Evolutionary conservation across 1,139 yeast species (phyloP).

Genomic region (Yamadazyma blattariae): DNA sequence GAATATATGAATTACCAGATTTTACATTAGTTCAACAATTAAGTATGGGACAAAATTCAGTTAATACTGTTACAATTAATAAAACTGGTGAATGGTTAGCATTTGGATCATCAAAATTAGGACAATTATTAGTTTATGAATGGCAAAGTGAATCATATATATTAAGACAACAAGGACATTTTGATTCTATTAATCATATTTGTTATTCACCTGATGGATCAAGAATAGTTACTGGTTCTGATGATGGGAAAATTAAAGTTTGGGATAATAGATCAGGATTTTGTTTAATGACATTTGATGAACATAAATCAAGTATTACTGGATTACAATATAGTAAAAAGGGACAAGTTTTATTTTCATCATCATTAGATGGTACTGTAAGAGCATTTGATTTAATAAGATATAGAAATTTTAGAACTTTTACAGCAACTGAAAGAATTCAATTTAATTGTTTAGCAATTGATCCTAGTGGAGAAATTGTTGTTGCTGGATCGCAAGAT

Average conservation of each 20-base stretch:
- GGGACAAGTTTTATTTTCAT: constrained; percentile 87
- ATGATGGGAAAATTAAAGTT: constrained; percentile 93
- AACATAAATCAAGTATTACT: constrained; percentile 87
- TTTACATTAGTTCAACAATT: constrained; percentile 80
- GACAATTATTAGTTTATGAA: constrained; percentile 95
- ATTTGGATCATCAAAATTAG: constrained; percentile 85
- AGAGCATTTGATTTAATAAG: constrained; percentile 96
- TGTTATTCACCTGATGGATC: constrained; percentile 96
- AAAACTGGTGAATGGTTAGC: constrained; percentile 95
- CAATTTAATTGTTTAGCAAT: constrained; percentile 90
- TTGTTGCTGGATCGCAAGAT: constrained; percentile 92
- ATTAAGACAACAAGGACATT: constrained; percentile 95
- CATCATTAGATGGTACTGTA: constrained; percentile 94
- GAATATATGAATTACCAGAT: constrained; percentile 78
- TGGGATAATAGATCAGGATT: constrained; percentile 96
- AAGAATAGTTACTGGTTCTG: constrained; percentile 88
- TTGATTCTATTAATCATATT: constrained; percentile 80
- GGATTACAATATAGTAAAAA: constrained; percentile 81
- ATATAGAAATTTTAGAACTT: constrained; percentile 90
- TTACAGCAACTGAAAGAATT: constrained; percentile 84
- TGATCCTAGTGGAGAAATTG: constrained; percentile 96
- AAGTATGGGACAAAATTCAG: constrained; percentile 89
- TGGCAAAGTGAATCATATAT: constrained; percentile 98
- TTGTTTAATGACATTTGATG: constrained; percentile 87
- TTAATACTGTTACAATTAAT: constrained; percentile 79